phyloP scores from a whole-genome alignment of 1,284 basidiomycete species.

The Trametes sp. region DNA sequence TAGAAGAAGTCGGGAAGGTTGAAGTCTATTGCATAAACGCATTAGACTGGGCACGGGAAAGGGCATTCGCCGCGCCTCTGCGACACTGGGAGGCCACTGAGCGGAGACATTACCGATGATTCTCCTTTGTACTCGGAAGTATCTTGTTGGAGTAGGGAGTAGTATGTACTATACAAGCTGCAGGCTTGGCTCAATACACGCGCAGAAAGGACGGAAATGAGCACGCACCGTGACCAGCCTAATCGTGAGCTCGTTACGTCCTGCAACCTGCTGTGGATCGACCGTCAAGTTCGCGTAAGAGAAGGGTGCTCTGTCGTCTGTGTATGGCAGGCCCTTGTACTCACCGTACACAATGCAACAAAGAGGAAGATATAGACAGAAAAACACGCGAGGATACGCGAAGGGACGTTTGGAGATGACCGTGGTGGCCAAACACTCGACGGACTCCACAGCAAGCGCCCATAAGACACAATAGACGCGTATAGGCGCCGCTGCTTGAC shows the following conservation, averaged over 20 bases:
- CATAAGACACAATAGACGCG: slow-evolving; percentile 10
- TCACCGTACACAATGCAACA: slow-evolving; percentile 31
- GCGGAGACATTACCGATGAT: background rate
- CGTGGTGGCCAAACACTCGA: slow-evolving; percentile 28
- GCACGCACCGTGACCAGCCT: slow-evolving; percentile 24
- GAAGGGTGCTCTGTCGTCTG: background rate
- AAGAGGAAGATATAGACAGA: background rate
- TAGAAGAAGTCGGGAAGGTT: background rate
- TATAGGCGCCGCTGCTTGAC: slow-evolving; percentile 8
- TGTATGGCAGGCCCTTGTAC: slow-evolving; percentile 3
- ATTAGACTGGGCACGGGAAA: background rate
- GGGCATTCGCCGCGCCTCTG: background rate
- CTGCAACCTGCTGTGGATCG: slow-evolving; percentile 10
- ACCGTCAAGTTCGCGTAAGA: slow-evolving; percentile 14
- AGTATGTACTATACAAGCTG: slow-evolving; percentile 27
- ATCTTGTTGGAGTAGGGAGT: background rate
- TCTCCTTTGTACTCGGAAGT: background rate
- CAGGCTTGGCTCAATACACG: slow-evolving; percentile 13
- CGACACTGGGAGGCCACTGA: background rate
- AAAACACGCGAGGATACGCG: slow-evolving; percentile 1
- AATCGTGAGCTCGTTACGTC: slow-evolving; percentile 30
- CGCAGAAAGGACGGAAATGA: background rate
- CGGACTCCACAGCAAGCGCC: slow-evolving; percentile 10
- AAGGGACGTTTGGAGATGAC: slow-evolving; percentile 14
- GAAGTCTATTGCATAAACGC: background rate